Conservation (phyloP, 1,139 yeast species). For the Casaregolazyma suthepensis region DNA sequence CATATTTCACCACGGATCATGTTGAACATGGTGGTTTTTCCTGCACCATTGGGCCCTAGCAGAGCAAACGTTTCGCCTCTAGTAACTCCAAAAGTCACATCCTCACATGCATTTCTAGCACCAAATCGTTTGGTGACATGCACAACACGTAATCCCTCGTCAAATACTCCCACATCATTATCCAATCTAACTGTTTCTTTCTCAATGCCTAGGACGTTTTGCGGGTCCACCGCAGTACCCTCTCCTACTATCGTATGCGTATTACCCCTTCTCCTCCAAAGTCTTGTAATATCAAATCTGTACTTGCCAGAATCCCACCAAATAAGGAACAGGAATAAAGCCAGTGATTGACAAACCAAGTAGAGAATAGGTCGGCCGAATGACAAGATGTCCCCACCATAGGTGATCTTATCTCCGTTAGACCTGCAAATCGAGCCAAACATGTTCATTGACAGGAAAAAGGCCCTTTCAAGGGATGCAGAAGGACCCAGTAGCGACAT, state of each 20-base stretch:
- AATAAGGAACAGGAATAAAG: slow-evolving; percentile 24
- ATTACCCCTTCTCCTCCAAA: neutral
- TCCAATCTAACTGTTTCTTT: slow-evolving; percentile 19
- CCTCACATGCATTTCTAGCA: slow-evolving; percentile 28
- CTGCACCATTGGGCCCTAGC: slow-evolving; percentile 97
- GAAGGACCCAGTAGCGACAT: slow-evolving; percentile 30
- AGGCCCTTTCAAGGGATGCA: slow-evolving; percentile 27
- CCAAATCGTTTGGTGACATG: slow-evolving; percentile 29
- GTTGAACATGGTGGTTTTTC: slow-evolving; percentile 82
- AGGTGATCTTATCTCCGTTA: slow-evolving; percentile 21
- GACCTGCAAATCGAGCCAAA: slow-evolving; percentile 30
- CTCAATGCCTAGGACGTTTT: slow-evolving; percentile 15
- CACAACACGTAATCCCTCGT: slow-evolving; percentile 27
- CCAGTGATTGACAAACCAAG: slow-evolving; percentile 25
- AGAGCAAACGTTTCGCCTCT: slow-evolving; percentile 34
- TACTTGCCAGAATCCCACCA: slow-evolving; percentile 34
- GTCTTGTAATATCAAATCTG: slow-evolving; percentile 11
- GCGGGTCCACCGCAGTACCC: slow-evolving; percentile 3
- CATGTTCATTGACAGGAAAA: slow-evolving; percentile 32
- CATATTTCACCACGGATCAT: slow-evolving; percentile 50
- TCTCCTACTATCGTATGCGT: neutral
- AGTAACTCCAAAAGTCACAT: slow-evolving; percentile 33
- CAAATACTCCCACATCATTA: slow-evolving; percentile 14
- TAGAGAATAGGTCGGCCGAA: slow-evolving; percentile 35
- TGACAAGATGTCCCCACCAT: slow-evolving; percentile 29